Percentiles rank a stretch among this genome's conserved stretches.
Conservation (phyloP, 2,329 filamentous ascomycete species). For the Fusarium continuum region DNA sequence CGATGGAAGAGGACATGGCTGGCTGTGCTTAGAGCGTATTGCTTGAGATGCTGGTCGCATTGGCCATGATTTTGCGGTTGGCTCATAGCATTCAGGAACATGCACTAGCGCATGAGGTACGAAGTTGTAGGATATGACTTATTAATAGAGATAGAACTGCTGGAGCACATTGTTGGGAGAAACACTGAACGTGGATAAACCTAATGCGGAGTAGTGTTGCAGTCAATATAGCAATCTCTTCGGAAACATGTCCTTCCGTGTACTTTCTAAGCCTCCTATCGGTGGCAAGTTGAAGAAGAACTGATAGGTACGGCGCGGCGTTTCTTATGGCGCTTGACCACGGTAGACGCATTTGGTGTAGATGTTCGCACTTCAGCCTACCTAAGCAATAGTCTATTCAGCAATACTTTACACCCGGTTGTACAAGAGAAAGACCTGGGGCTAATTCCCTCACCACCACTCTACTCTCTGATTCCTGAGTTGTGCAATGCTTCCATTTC, state of each 20-base stretch:
- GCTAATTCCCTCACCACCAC: neutral
- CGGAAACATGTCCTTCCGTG: neutral
- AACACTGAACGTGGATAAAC: slow-evolving; percentile 6
- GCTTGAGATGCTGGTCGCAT: slow-evolving; percentile 4
- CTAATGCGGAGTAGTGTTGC: slow-evolving; percentile 13
- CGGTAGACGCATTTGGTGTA: neutral
- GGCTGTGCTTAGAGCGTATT: neutral
- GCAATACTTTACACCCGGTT: neutral
- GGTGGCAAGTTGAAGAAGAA: too few relatives aligned
- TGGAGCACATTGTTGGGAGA: slow-evolving; percentile 1
- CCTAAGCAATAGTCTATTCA: too few relatives aligned
- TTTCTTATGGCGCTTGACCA: too few relatives aligned
- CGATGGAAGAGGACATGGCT: neutral
- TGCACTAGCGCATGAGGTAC: slow-evolving; percentile 15
- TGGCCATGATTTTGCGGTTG: slow-evolving; percentile 1
- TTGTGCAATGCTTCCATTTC: neutral
- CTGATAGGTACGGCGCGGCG: too few relatives aligned
- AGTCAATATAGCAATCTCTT: neutral
- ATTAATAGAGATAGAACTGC: slow-evolving; percentile 37
- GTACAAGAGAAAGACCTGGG: neutral
- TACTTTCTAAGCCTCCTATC: neutral
- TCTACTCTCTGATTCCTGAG: neutral
- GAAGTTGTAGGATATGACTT: slow-evolving; percentile 40
- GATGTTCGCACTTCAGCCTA: neutral
- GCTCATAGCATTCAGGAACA: slow-evolving; percentile 6